A percentile compares a stretch with the other conserved stretches of the same genome.
Evolutionary conservation across 768 basidiomycete genomes (phyloP).

Genomic region (Gloeophyllum trabeum): DNA sequence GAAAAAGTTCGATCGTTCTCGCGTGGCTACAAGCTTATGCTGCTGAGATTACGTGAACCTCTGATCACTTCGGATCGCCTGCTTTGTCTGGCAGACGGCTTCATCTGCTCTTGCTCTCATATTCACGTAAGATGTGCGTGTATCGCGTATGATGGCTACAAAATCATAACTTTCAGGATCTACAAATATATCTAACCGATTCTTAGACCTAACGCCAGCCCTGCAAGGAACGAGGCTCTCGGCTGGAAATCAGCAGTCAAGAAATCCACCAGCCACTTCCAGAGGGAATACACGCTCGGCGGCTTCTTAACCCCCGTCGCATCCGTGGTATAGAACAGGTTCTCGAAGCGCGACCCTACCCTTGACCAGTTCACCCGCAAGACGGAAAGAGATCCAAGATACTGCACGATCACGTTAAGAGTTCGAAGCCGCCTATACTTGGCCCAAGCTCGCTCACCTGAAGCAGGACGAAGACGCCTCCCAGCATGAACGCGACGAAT

Average conservation of each 20-base stretch:
- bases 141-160: too few relatives aligned
- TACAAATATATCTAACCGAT: too few relatives aligned
- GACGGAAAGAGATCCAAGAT: slow-evolving; percentile 61
- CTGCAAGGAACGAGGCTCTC: slow-evolving; percentile 79
- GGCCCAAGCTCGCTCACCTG: slow-evolving; percentile 43
- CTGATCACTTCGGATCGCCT: too few relatives aligned
- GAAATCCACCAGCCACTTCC: slow-evolving; percentile 65
- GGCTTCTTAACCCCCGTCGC: slow-evolving; percentile 37
- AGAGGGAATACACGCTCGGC: slow-evolving; percentile 54
- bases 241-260: slow-evolving; percentile 90
- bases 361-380: slow-evolving; percentile 76
- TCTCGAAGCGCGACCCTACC: slow-evolving; percentile 58
- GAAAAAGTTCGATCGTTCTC: too few relatives aligned
- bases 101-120: too few relatives aligned
- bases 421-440: background rate
- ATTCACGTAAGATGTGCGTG: too few relatives aligned
- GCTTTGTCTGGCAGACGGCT: too few relatives aligned
- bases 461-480: slow-evolving; percentile 82
- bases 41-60: too few relatives aligned
- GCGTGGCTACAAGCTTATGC: too few relatives aligned
- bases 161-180: too few relatives aligned
- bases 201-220: slow-evolving; percentile 70
- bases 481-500: slow-evolving; percentile 73
- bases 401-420: slow-evolving; percentile 33
- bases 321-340: slow-evolving; percentile 56